Conservation (phyloP, 2,329 filamentous ascomycete genomes). For the Aspergillus sojae region DNA sequence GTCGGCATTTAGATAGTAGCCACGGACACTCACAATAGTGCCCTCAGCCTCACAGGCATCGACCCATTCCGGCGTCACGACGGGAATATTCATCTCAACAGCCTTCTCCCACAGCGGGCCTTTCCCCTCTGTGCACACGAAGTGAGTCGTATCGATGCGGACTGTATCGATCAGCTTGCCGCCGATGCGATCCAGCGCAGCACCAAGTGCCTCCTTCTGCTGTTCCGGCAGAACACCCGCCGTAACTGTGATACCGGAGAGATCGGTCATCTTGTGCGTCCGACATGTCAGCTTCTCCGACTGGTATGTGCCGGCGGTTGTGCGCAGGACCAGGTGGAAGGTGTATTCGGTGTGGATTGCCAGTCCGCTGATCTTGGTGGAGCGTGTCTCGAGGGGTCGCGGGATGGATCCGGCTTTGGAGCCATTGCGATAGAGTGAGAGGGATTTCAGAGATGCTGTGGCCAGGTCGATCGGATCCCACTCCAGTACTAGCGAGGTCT, state of each 20-base stretch:
- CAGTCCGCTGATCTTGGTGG: slow-evolving; percentile 94
- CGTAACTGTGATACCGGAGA: slow-evolving; percentile 93
- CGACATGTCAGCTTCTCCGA: slow-evolving; percentile 83
- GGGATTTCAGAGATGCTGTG: slow-evolving; percentile 84
- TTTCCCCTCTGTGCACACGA: slow-evolving; percentile 91
- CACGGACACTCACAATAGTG: slow-evolving; percentile 88
- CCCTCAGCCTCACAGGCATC: slow-evolving; percentile 94
- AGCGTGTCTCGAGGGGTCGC: slow-evolving; percentile 80
- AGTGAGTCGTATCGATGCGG: slow-evolving; percentile 96
- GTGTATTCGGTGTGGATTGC: slow-evolving; percentile 96
- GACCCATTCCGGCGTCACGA: slow-evolving; percentile 95
- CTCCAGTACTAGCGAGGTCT: slow-evolving; percentile 97
- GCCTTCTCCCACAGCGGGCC: slow-evolving; percentile 94
- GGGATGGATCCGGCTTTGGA: slow-evolving; percentile 97
- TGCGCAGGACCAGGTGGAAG: slow-evolving; percentile 90
- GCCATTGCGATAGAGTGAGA: slow-evolving; percentile 92
- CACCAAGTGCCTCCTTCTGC: slow-evolving; percentile 71
- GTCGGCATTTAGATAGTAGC: slow-evolving; percentile 92
- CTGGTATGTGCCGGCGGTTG: slow-evolving; percentile 81
- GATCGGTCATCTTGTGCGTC: slow-evolving; percentile 98
- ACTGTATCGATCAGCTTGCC: slow-evolving; percentile 89
- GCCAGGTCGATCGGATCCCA: slow-evolving; percentile 95
- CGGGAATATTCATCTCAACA: slow-evolving; percentile 95
- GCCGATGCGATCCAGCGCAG: slow-evolving; percentile 83
- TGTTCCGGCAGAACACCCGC: slow-evolving; percentile 79